phyloP scores from a whole-genome alignment of 2,329 filamentous ascomycete species.

The Alternaria incomplexa region DNA sequence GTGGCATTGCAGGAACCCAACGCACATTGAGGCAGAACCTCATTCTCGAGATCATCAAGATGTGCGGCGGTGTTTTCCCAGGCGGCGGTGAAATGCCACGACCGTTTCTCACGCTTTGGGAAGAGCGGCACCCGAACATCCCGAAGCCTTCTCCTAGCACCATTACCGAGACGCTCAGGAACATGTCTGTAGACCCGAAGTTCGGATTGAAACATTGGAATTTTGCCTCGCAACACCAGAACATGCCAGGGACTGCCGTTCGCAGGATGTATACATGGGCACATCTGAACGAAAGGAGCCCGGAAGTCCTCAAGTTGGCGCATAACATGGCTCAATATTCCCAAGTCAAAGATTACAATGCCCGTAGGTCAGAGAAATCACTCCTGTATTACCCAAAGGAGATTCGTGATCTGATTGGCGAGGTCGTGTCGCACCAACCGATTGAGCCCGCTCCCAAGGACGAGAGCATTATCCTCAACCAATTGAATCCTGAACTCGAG shows the following conservation, averaged over 20 bases:
- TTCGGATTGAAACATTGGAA: constrained; percentile 59
- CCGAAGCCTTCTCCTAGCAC: constrained; percentile 60
- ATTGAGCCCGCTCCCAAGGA: constrained; percentile 33
- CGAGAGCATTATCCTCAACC: constrained; percentile 33
- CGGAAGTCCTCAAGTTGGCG: constrained; percentile 57
- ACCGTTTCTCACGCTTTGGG: constrained; percentile 62
- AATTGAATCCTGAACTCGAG: constrained; percentile 27
- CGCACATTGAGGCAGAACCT: constrained; percentile 49
- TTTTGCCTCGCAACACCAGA: constrained; percentile 27
- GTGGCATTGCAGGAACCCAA: constrained; percentile 20
- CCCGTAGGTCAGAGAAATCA: constrained; percentile 22
- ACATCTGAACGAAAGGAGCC: constrained; percentile 53
- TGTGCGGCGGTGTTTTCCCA: constrained; percentile 62
- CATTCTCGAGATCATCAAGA: constrained; percentile 61
- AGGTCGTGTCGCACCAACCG: constrained; percentile 25
- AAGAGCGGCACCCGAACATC: constrained; percentile 46
- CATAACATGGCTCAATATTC: constrained; percentile 56
- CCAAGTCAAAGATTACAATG: constrained; percentile 14
- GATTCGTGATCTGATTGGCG: constrained; percentile 33
- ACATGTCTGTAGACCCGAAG: constrained; percentile 52
- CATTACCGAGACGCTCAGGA: constrained; percentile 57
- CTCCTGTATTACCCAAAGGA: constrained; percentile 42
- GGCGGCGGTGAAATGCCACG: constrained; percentile 61
- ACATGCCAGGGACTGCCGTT: constrained; percentile 48
- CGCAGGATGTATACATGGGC: constrained; percentile 58